A percentile compares a stretch with the other conserved stretches of the same genome.
Evolutionary conservation across 495 filamentous ascomycete genomes (phyloP).

Genomic region (Tuber umbilicatum): DNA sequence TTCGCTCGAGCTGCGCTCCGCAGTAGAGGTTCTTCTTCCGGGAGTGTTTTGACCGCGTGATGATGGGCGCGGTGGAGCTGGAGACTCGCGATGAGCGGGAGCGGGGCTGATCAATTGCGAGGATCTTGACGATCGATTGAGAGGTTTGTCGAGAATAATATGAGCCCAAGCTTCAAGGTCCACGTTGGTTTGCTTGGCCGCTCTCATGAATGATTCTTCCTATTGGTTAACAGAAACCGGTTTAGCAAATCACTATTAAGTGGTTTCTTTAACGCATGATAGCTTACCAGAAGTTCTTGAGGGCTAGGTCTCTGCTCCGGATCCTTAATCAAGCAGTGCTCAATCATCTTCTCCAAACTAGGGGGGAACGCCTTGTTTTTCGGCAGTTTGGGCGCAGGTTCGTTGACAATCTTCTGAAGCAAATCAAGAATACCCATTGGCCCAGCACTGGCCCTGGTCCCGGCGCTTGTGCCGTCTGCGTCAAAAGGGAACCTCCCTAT

Average conservation of each 20-base stretch:
- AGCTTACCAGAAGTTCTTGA: conserved; percentile 58
- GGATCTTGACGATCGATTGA: conserved; percentile 31
- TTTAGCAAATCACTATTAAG: conserved; percentile 43
- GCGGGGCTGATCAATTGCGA: conserved; percentile 35
- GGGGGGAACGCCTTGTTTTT: conserved; percentile 95
- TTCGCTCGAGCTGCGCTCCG: conserved; percentile 20
- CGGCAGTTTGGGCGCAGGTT: conserved; percentile 84
- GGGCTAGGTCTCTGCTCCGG: conserved; percentile 84
- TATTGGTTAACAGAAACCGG: conserved; percentile 10
- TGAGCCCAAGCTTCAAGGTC: conserved; percentile 41
- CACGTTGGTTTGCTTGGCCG: conserved; percentile 40
- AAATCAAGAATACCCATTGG: conserved; percentile 94
- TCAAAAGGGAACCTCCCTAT: conserved; percentile 96
- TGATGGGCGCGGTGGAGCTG: conserved; percentile 27
- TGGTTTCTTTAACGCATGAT: not conserved
- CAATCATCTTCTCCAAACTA: conserved; percentile 92
- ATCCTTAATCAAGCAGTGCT: conserved; percentile 85
- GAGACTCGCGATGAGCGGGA: conserved; percentile 29
- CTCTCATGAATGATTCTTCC: conserved; percentile 41
- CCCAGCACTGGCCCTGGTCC: conserved; percentile 59
- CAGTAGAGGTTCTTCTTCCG: conserved; percentile 23
- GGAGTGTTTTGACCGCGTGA: conserved; percentile 30
- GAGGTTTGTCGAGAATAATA: conserved; percentile 34
- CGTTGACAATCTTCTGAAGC: conserved; percentile 94
- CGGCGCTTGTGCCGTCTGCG: conserved; percentile 61